Evolutionary conservation across 2,329 filamentous ascomycete genomes (phyloP), one percentile per base, ranked within the genome.

Genomic region (Colletotrichum sansevieriae): DNA sequence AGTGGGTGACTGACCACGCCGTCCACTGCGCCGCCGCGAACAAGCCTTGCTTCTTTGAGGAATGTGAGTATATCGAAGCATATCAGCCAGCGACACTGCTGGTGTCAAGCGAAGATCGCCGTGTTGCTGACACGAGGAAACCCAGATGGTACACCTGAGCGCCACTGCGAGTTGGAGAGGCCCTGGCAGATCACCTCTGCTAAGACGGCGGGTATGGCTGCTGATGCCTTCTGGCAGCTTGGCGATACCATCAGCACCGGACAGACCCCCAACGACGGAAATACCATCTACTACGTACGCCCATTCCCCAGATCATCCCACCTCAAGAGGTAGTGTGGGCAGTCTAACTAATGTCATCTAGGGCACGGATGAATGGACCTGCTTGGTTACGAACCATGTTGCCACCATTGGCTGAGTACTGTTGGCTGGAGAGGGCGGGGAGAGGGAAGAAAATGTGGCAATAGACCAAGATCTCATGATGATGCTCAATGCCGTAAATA

Each of bases 361-460:
- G 29, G 29, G 78, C 20, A 79, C 76, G 18, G 75, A 74, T 12
- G 79, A 83, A 22, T 84, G 79, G 75, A 77, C 77, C 12, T 85
- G 83, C 70, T 71, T 85, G 65, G 80, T 84, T 29, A 80, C 79
- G 7, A 75, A 85, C 52, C 82, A 85, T 70, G 77, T 84, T 15
- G 66, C 62, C 3, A 56, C 61, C 3, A 68, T 68, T 18, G 57
- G 68, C 13, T 71, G 64, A 58, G 33, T 1, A 2, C 5, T 12
- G 18, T n/a, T 15, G 20, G 46, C 3, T 35, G 29, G 18, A 2
- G 37, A 43, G 43, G 20, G 10, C 4, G 22, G 18, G 10, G 12
- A 25, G 2, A 8, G 10, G 41, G 25, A 33, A 22, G 6, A 29
- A 18, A 51, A 4, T 9, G n/a, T 9, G 22, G 25, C 25, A 25